Evolutionary conservation across 1,284 basidiomycete genomes (phyloP), one percentile per base, ranked within the genome.

Genomic region (Kwoniella shivajii): DNA sequence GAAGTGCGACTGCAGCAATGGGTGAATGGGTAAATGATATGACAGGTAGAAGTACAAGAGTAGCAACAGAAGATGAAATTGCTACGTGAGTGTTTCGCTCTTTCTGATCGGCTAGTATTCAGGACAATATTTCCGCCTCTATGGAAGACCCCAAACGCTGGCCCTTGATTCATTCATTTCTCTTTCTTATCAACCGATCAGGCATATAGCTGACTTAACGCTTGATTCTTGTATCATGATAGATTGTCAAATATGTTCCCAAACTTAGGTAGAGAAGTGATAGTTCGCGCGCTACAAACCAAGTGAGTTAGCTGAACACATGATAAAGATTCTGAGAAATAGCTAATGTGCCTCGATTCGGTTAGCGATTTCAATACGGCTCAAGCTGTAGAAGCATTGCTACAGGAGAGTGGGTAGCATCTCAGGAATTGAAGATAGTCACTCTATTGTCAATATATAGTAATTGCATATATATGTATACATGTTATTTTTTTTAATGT

Each of bases 191-290:
- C 16, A 16, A 34, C 31, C 16, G 31, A 39, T n/a, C 10, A 20
- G 22, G 37, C 3, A 10, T 18, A 10, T 45, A 6, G n/a, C 7
- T 13, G 3, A 30, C 36, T 34, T 42, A 10, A 43, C 7, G 2
- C 11, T 34, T 46, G 27, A 34, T 52, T 30, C 54, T 47, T 33
- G 48, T 18, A 18, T 47, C 53, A 24, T 13, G 9, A 20, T 20
- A 86, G 88, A 45, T 70, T 93, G 59, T 84, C 83, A 47, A 82
- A 77, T 51, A 92, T 94, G 88, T 94, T 94, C 73, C 90, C 91
- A 16, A 85, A 89, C 71, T 71, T 90, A 31, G 82, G 83, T 27
- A 80, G 89, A 50, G 87, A 89, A 47, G 82, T 85, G n/a, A 79
- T 92, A n/a, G 82, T 91, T 10, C 84, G 82, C 31, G 86, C 89